Evolutionary conservation across 2,329 filamentous ascomycete species (phyloP).

Genomic region (Chaetomium sp.): DNA sequence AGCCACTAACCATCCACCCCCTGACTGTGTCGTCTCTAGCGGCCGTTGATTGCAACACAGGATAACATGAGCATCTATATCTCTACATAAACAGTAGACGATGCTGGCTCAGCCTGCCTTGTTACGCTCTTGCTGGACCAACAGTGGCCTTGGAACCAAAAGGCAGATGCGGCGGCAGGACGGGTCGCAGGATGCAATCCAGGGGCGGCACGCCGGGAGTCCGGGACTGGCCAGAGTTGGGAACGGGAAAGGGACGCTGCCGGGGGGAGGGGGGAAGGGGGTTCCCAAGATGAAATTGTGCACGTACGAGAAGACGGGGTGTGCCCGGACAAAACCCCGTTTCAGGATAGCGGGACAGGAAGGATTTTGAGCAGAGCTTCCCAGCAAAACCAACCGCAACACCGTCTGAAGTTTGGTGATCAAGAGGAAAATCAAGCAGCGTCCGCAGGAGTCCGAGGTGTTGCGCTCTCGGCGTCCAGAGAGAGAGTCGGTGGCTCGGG

Average conservation of each 20-base stretch:
- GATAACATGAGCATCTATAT: neutral
- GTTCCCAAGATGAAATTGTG: constrained; percentile 23
- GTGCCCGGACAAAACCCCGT: constrained; percentile 34
- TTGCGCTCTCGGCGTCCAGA: constrained; percentile 8
- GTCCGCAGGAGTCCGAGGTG: constrained; percentile 30
- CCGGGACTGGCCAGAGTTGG: constrained; percentile 23
- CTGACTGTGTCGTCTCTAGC: neutral
- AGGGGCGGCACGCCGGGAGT: neutral
- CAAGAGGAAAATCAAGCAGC: constrained; percentile 43
- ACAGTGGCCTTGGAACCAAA: neutral
- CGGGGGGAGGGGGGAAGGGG: constrained; percentile 5
- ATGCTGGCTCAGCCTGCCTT: neutral
- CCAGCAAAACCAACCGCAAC: constrained; percentile 26
- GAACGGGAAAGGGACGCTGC: constrained; percentile 10
- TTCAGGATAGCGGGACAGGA: constrained; percentile 45
- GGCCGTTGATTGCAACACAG: neutral
- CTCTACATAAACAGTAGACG: neutral
- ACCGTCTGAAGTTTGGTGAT: constrained; percentile 40
- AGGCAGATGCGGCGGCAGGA: constrained; percentile 7
- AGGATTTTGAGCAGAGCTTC: constrained; percentile 15
- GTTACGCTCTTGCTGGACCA: constrained; percentile 7
- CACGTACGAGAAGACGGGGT: constrained; percentile 27
- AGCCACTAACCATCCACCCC: neutral
- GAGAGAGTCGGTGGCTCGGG: constrained; percentile 13
- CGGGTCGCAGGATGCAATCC: constrained; percentile 18